Conservation (phyloP, 179 eudicot species). For the Beta lomatogona region DNA sequence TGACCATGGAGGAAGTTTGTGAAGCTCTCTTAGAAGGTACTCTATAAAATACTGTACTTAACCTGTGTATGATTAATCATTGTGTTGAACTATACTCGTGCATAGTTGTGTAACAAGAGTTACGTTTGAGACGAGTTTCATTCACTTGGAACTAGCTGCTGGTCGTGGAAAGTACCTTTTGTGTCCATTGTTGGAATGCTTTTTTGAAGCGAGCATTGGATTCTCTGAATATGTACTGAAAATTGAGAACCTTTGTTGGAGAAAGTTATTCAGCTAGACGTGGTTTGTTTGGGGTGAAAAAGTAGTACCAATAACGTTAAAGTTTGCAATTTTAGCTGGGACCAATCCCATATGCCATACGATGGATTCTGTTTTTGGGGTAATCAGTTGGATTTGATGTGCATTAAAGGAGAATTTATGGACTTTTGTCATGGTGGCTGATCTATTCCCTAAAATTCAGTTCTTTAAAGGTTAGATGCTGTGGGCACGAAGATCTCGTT, state of each 20-base stretch:
- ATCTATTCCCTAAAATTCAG: neutral
- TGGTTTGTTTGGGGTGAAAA: constrained; percentile 20
- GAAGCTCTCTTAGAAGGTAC: constrained; percentile 91
- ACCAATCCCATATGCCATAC: constrained; percentile 16
- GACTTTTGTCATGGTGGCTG: neutral
- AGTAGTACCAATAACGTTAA: neutral
- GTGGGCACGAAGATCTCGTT: neutral
- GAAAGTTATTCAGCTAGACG: constrained; percentile 24
- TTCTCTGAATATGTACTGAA: constrained; percentile 17
- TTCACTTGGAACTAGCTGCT: neutral
- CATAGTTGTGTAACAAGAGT: neutral
- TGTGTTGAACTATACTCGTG: neutral
- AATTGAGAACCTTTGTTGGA: constrained; percentile 15
- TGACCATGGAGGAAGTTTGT: constrained; percentile 88
- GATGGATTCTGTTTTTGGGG: constrained; percentile 20
- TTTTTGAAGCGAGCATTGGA: constrained; percentile 27
- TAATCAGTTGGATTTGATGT: constrained; percentile 3
- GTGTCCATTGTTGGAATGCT: constrained; percentile 2
- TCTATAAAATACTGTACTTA: neutral
- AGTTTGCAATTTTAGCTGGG: constrained; percentile 23
- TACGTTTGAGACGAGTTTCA: neutral
- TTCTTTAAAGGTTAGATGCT: constrained; percentile 8
- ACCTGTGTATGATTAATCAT: no score
- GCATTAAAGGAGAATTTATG: neutral
- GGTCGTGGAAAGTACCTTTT: neutral